Percentiles rank a stretch among this genome's conserved stretches.
Conservation (phyloP, 176 grass and related monocot genomes). For the Saccharum spontaneum region DNA sequence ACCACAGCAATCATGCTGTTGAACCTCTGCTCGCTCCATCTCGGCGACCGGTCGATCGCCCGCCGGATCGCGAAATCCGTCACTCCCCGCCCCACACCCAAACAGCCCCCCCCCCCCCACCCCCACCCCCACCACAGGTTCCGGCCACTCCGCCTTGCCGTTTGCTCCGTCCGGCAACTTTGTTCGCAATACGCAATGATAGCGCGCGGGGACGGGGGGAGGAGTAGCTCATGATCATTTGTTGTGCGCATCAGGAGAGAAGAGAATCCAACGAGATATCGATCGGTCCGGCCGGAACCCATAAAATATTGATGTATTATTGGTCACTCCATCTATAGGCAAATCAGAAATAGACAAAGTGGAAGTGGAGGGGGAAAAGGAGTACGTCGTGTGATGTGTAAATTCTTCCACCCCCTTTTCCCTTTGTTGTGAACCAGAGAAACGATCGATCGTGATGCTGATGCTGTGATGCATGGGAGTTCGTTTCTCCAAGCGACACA, state of each 20-base stretch:
- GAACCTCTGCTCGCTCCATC: not conserved
- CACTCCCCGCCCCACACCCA: too few species aligned
- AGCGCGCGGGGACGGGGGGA: not conserved
- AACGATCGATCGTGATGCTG: slow-evolving; percentile 19
- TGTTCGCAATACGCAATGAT: slow-evolving; percentile 11
- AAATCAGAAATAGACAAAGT: slow-evolving; percentile 36
- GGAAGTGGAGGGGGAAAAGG: not conserved
- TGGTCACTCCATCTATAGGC: slow-evolving; percentile 42
- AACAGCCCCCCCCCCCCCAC: too few species aligned
- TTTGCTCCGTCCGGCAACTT: not conserved
- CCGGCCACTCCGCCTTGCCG: slow-evolving; percentile 6
- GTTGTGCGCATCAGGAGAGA: slow-evolving; percentile 32
- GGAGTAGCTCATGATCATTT: not conserved
- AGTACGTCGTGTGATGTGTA: not conserved
- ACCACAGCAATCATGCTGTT: slow-evolving; percentile 64
- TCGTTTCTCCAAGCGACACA: slow-evolving; percentile 14
- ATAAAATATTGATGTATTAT: slow-evolving; percentile 46
- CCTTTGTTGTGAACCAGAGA: not conserved
- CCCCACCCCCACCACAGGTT: too few species aligned
- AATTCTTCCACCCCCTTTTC: not conserved
- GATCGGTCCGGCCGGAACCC: not conserved
- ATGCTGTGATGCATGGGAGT: not conserved
- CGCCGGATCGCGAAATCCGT: slow-evolving; percentile 31
- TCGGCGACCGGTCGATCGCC: slow-evolving; percentile 17
- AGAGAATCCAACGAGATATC: slow-evolving; percentile 10